Evolutionary conservation across 108 stramenopile genomes (phyloP).

Genomic region (Skeletonema menzelii): DNA sequence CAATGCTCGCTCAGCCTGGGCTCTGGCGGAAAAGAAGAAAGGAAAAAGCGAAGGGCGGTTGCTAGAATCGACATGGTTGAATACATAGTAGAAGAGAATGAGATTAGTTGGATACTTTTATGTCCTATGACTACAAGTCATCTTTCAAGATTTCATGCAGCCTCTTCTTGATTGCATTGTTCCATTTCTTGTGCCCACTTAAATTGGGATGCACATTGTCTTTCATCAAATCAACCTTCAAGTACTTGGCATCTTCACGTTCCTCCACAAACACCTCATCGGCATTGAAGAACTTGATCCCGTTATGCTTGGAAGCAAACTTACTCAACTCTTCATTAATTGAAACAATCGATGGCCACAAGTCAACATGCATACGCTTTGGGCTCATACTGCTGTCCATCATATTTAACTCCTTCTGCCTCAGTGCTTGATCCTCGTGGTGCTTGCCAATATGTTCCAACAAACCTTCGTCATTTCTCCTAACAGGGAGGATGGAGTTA

Average conservation of each 20-base stretch:
- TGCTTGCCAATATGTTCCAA: conserved; percentile 40
- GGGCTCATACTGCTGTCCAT: conserved; percentile 25
- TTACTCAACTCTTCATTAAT: conserved; percentile 69
- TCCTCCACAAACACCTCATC: conserved; percentile 68
- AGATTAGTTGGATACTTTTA: too few species aligned
- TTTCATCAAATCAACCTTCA: conserved; percentile 36
- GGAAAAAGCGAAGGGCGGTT: too few species aligned
- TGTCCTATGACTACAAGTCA: conserved; percentile 1
- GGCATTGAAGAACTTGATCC: conserved; percentile 74
- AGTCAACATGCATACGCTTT: conserved; percentile 29
- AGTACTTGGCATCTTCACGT: conserved; percentile 32
- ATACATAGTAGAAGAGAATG: too few species aligned
- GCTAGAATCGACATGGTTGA: too few species aligned
- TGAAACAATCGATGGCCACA: conserved; percentile 78
- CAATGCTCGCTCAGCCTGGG: too few species aligned
- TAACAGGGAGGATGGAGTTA: conserved; percentile 59
- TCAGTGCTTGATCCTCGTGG: conserved; percentile 40
- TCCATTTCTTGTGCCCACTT: conserved; percentile 51
- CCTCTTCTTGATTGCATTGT: conserved; percentile 43
- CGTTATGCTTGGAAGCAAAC: conserved; percentile 54
- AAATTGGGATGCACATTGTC: conserved; percentile 49
- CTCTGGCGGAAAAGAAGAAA: too few species aligned
- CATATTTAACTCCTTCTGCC: conserved; percentile 35
- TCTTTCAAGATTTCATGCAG: conserved; percentile 44
- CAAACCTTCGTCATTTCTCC: conserved; percentile 33